A percentile compares a stretch with the other conserved stretches of the same genome.
phyloP scores from a whole-genome alignment of 768 basidiomycete genomes.

The Strobilomyces dryophilus region DNA sequence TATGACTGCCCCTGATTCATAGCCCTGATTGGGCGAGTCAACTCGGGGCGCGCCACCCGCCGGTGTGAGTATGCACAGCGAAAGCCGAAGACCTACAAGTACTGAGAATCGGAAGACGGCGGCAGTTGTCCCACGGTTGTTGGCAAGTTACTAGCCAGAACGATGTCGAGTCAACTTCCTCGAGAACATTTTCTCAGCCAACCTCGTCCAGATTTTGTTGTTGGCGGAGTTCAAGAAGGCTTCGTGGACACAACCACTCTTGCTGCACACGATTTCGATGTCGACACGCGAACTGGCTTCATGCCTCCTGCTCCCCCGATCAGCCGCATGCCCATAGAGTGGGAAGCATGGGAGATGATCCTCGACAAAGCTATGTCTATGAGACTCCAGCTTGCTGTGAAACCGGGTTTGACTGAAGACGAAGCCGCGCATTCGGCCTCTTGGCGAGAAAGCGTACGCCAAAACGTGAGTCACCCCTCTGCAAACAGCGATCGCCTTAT shows the following conservation, averaged over 20 bases:
- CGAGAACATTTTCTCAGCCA: constrained; percentile 34
- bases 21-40: no score
- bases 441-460: constrained; percentile 52
- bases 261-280: constrained; percentile 86
- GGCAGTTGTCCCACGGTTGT: no score
- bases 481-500: background rate
- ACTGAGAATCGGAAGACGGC: no score
- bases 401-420: constrained; percentile 33
- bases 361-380: constrained; percentile 47
- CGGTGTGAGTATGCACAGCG: no score
- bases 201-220: constrained; percentile 29
- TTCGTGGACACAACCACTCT: constrained; percentile 55
- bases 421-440: constrained; percentile 40
- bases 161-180: constrained; percentile 1
- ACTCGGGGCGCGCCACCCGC: no score
- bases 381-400: constrained; percentile 54
- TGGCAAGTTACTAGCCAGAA: no score
- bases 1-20: no score
- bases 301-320: constrained; percentile 79
- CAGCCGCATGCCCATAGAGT: constrained; percentile 53
- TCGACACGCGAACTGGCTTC: constrained; percentile 88
- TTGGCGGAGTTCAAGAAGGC: constrained; percentile 20
- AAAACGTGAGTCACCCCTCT: constrained; percentile 35
- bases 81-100: no score
- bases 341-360: constrained; percentile 68